phyloP scores from a whole-genome alignment of 345 rosid species.

The Camelina hispida region DNA sequence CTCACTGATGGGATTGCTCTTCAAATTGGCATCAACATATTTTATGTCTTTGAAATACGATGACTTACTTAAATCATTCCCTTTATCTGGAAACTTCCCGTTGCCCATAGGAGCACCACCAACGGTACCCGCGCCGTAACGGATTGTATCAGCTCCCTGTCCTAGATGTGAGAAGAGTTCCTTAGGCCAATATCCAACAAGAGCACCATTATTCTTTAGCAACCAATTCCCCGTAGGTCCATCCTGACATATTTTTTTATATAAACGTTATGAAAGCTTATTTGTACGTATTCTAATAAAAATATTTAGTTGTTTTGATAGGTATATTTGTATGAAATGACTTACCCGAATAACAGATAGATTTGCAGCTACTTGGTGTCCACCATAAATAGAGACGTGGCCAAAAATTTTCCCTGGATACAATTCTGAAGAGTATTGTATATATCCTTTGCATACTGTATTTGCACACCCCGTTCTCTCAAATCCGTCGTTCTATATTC shows the following conservation, averaged over 20 bases:
- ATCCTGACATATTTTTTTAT: neutral
- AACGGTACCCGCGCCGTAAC: neutral
- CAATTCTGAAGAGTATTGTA: slow-evolving; percentile 16
- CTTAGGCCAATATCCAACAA: slow-evolving; percentile 24
- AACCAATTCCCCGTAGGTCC: slow-evolving; percentile 6
- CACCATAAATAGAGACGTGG: slow-evolving; percentile 13
- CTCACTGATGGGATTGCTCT: neutral
- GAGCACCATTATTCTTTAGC: neutral
- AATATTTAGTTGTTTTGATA: neutral
- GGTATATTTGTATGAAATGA: neutral
- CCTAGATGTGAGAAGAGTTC: slow-evolving; percentile 4
- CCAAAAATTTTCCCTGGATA: slow-evolving; percentile 15
- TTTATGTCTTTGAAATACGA: neutral
- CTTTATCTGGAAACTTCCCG: slow-evolving; percentile 1
- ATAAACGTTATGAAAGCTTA: neutral
- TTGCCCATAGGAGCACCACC: slow-evolving; percentile 26
- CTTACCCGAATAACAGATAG: slow-evolving; percentile 9
- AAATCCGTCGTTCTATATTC: slow-evolving; percentile 17
- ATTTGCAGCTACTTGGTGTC: neutral
- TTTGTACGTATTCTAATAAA: neutral
- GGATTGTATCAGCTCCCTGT: neutral
- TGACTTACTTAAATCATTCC: slow-evolving; percentile 12
- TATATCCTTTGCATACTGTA: slow-evolving; percentile 9
- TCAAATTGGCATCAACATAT: neutral
- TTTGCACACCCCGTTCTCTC: slow-evolving; percentile 4